Evolutionary conservation across 208 protist species (phyloP).

Genomic region (Trypanosoma melophagium): DNA sequence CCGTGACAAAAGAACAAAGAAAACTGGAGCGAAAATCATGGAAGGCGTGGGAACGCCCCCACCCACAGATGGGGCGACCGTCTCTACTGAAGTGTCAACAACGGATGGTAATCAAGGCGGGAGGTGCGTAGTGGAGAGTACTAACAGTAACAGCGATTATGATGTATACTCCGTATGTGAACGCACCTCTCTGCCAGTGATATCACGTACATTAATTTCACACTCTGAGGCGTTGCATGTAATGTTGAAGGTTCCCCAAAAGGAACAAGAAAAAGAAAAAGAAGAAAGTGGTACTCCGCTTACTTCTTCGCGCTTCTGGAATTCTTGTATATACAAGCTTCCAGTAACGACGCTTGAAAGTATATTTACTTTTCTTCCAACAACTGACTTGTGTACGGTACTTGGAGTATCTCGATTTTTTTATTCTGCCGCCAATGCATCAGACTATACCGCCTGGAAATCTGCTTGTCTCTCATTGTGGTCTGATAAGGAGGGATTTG

Average conservation of each 20-base stretch:
- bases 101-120: slow-evolving; percentile 20
- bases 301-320: no score
- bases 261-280: background rate
- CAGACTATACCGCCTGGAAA: slow-evolving; percentile 65
- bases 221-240: background rate
- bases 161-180: background rate
- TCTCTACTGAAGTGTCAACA: slow-evolving; percentile 1
- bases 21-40: background rate
- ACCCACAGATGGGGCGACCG: background rate
- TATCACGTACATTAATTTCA: background rate
- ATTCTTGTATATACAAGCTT: background rate
- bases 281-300: no score
- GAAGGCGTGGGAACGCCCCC: background rate
- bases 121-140: slow-evolving; percentile 11
- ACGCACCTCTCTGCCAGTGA: slow-evolving; percentile 4
- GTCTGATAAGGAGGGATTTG: slow-evolving; percentile 61
- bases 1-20: background rate
- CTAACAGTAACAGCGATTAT: background rate
- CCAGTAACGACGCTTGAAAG: slow-evolving; percentile 6
- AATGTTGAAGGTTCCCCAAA: background rate
- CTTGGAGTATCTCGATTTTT: slow-evolving; percentile 58
- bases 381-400: slow-evolving; percentile 52
- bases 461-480: slow-evolving; percentile 55
- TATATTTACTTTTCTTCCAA: slow-evolving; percentile 44
- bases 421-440: slow-evolving; percentile 52